Conservation (phyloP, 331 rosid genomes). For the Cydonia oblonga region DNA sequence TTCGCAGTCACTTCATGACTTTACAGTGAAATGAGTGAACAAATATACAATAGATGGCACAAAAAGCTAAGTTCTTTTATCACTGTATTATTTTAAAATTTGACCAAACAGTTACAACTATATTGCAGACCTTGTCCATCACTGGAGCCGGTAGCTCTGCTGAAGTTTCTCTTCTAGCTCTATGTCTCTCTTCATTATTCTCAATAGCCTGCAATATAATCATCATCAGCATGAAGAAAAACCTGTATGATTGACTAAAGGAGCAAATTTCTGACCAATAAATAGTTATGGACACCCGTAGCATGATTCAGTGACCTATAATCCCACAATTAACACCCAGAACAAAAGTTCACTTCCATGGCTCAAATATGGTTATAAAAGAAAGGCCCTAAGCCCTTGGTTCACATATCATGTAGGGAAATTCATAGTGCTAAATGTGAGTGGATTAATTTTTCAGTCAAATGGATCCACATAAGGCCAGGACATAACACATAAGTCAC, state of each 20-base stretch:
- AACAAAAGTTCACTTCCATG: background rate
- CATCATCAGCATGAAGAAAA: slow-evolving; percentile 14
- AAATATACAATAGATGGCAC: background rate
- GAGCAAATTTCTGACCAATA: background rate
- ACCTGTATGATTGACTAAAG: background rate
- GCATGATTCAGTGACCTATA: background rate
- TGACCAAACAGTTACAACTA: background rate
- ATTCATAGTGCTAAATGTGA: background rate
- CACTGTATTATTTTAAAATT: background rate
- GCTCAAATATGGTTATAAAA: background rate
- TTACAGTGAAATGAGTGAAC: background rate
- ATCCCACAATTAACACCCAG: background rate
- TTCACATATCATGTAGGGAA: background rate
- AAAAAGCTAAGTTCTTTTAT: background rate
- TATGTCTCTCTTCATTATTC: slow-evolving; percentile 64
- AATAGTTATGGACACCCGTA: background rate
- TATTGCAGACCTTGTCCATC: slow-evolving; percentile 60
- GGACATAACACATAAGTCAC: background rate
- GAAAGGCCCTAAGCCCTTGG: background rate
- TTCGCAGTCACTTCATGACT: background rate
- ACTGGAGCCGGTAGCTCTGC: slow-evolving; percentile 39
- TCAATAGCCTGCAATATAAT: slow-evolving; percentile 49
- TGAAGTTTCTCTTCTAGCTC: slow-evolving; percentile 64
- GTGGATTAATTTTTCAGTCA: background rate
- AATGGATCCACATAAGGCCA: background rate